A percentile compares a stretch with the other conserved stretches of the same genome.
phyloP scores from a whole-genome alignment of 148 eudicot species.

The Fagopyrum esculentum region DNA sequence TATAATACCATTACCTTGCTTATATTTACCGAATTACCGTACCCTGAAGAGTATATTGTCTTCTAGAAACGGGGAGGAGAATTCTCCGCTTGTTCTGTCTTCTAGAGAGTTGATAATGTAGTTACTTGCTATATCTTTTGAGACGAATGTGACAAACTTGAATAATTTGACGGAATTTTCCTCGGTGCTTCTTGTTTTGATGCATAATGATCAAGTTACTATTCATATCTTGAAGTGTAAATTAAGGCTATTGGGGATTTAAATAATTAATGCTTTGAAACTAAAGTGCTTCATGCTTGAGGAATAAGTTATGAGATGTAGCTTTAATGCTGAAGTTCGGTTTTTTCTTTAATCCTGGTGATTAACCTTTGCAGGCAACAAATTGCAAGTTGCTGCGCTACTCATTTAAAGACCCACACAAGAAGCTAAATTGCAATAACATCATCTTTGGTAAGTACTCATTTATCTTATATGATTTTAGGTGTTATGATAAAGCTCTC shows the following conservation, averaged over 20 bases:
- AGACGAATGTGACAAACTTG: background rate
- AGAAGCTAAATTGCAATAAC: background rate
- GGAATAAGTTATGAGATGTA: background rate
- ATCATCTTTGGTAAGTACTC: slow-evolving; percentile 3
- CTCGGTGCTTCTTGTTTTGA: background rate
- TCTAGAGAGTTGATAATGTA: background rate
- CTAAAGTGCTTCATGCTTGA: slow-evolving; percentile 8
- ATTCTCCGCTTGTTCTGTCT: background rate
- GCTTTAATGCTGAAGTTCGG: background rate
- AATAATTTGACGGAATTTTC: background rate
- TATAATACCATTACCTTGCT: background rate
- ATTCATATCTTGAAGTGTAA: background rate
- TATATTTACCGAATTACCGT: background rate
- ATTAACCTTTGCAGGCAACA: slow-evolving; percentile 12
- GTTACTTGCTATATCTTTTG: background rate
- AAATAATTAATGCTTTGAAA: background rate
- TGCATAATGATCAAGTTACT: slow-evolving; percentile 4
- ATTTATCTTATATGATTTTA: background rate
- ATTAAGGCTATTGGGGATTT: slow-evolving; percentile 3
- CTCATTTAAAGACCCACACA: background rate
- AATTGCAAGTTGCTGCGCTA: slow-evolving; percentile 4
- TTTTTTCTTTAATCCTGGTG: slow-evolving; percentile 1
- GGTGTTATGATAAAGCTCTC: background rate
- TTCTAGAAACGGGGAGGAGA: background rate
- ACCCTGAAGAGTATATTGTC: too few species aligned